Conservation (phyloP, 345 rosid species). For the Cardamine chenopodiifolia region DNA sequence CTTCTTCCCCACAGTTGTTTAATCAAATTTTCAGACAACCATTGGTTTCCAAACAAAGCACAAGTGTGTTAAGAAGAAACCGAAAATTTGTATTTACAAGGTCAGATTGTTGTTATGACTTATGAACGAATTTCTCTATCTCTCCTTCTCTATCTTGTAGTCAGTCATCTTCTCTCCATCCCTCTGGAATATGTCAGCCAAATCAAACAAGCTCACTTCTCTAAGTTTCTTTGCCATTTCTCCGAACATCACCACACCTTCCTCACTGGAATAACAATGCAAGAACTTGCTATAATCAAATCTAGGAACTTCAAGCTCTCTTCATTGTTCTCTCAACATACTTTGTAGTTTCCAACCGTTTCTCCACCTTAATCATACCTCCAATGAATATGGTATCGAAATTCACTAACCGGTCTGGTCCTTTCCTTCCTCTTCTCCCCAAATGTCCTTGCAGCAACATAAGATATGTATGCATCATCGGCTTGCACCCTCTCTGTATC, state of each 20-base stretch:
- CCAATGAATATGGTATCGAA: conserved; percentile 87
- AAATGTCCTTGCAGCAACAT: conserved; percentile 88
- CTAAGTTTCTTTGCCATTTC: conserved; percentile 67
- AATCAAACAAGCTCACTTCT: conserved; percentile 68
- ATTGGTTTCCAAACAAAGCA: conserved; percentile 12
- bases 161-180: conserved; percentile 89
- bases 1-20: background rate
- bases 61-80: background rate
- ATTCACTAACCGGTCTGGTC: conserved; percentile 66
- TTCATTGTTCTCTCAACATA: conserved; percentile 71
- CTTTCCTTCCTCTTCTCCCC: conserved; percentile 91
- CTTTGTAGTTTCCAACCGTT: conserved; percentile 70
- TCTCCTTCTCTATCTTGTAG: conserved; percentile 81
- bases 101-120: conserved; percentile 9
- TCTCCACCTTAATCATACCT: conserved; percentile 87
- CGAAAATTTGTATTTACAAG: background rate
- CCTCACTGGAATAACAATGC: conserved; percentile 76
- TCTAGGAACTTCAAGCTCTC: conserved; percentile 70
- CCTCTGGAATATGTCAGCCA: conserved; percentile 80
- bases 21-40: background rate
- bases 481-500: conserved; percentile 83
- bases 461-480: conserved; percentile 84
- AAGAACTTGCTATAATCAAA: conserved; percentile 87
- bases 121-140: conserved; percentile 42
- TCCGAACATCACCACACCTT: conserved; percentile 71